Conservation (phyloP, 441 rosid species). For the Iberis amara region DNA sequence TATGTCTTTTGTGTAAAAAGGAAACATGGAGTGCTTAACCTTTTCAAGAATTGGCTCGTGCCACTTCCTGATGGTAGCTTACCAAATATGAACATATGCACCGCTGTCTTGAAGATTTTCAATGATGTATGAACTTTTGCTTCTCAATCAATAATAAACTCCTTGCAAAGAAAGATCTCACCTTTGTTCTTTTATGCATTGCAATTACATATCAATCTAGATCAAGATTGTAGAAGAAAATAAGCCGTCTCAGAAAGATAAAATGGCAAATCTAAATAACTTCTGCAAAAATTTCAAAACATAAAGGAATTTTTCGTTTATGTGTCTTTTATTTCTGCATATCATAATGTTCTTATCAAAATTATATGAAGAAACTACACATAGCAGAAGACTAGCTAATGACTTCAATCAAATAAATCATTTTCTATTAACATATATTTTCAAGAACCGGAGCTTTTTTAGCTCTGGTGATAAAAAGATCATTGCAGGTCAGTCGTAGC, state of each 20-base stretch:
- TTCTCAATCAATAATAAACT: background rate
- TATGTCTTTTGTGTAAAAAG: slow-evolving; percentile 22
- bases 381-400: slow-evolving; percentile 72
- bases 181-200: slow-evolving; percentile 5
- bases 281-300: background rate
- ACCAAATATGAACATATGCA: slow-evolving; percentile 73
- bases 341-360: slow-evolving; percentile 83
- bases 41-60: slow-evolving; percentile 83
- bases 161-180: background rate
- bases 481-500: slow-evolving; percentile 47
- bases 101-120: slow-evolving; percentile 60
- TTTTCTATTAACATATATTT: no score
- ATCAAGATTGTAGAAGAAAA: slow-evolving; percentile 66
- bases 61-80: slow-evolving; percentile 95
- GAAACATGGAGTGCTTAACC: slow-evolving; percentile 72
- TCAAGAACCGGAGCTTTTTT: no score
- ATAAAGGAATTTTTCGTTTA: background rate
- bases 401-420: slow-evolving; percentile 83
- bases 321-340: no score
- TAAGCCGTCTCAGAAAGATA: slow-evolving; percentile 83
- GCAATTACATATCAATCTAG: slow-evolving; percentile 61
- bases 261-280: background rate
- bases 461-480: no score
- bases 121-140: slow-evolving; percentile 45
- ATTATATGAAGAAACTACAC: slow-evolving; percentile 78